A percentile compares a stretch with the other conserved stretches of the same genome.
phyloP scores from a whole-genome alignment of 148 eudicot genomes.

The Amaranthus palmeri region DNA sequence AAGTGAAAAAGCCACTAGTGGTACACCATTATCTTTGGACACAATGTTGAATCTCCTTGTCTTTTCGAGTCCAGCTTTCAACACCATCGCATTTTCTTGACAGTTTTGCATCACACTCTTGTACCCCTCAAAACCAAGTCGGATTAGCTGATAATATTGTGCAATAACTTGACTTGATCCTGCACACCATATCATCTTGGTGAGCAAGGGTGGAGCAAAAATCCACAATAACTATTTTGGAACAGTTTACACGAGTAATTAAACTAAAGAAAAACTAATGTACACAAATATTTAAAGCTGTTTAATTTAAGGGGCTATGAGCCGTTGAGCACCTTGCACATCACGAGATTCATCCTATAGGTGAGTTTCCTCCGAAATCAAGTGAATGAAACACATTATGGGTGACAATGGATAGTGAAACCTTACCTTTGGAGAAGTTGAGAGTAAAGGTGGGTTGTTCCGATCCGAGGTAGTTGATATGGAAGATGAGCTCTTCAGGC shows the following conservation, averaged over 20 bases:
- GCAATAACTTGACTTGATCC: conserved; percentile 42
- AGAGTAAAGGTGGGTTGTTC: conserved; percentile 34
- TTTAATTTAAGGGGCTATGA: too few species aligned
- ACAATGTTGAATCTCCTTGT: conserved; percentile 20
- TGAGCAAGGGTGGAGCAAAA: too few species aligned
- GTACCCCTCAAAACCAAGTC: conserved; percentile 31
- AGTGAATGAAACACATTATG: neutral
- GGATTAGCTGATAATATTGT: conserved; percentile 37
- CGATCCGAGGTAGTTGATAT: conserved; percentile 29
- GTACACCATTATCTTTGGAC: conserved; percentile 26
- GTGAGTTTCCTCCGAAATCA: neutral
- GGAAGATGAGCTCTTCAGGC: conserved; percentile 34
- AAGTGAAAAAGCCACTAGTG: conserved; percentile 27
- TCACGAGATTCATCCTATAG: too few species aligned
- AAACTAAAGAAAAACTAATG: too few species aligned
- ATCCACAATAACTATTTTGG: too few species aligned
- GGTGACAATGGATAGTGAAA: neutral
- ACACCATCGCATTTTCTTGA: conserved; percentile 18
- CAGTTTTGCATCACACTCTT: conserved; percentile 18
- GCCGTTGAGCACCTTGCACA: too few species aligned
- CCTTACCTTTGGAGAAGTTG: conserved; percentile 36
- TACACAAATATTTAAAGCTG: too few species aligned
- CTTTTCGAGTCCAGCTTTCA: conserved; percentile 20
- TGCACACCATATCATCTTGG: conserved; percentile 14
- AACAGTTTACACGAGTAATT: too few species aligned